These are phyloP conservation scores for Zygotorulaspora sp. DNA, from an alignment of 805 yeast species.

Conservation along the genomic window DNA sequence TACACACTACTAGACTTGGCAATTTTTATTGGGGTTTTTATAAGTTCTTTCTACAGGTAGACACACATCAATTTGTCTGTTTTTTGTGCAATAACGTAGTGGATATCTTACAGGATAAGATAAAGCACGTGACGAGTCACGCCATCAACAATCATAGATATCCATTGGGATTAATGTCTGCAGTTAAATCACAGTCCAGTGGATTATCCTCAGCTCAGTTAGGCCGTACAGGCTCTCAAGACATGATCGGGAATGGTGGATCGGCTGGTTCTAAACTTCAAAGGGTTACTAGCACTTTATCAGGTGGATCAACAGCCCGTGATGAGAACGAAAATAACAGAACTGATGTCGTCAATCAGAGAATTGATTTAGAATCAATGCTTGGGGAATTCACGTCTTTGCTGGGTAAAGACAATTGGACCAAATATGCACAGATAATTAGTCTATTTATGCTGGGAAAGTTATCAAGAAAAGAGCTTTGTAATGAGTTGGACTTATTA, in stretches of 20 bases:
- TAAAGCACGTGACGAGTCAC: neutral
- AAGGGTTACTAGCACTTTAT: slow-evolving; percentile 4
- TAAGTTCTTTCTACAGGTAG: too few species aligned
- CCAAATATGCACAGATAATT: slow-evolving; percentile 72
- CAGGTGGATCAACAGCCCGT: slow-evolving; percentile 10
- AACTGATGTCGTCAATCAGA: slow-evolving; percentile 19
- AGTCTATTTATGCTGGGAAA: slow-evolving; percentile 75
- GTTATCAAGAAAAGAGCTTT: slow-evolving; percentile 70
- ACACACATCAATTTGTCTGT: too few species aligned
- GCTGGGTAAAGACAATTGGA: slow-evolving; percentile 76
- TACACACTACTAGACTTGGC: too few species aligned
- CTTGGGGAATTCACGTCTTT: slow-evolving; percentile 68
- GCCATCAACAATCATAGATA: too few species aligned
- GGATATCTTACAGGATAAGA: neutral
- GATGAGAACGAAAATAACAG: slow-evolving; percentile 5
- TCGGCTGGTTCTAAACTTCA: slow-evolving; percentile 3
- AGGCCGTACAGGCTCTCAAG: slow-evolving; percentile 1
- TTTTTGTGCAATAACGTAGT: too few species aligned
- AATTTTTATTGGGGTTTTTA: too few species aligned
- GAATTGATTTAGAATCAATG: slow-evolving; percentile 60
- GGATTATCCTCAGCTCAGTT: slow-evolving; percentile 13
- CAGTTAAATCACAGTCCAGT: slow-evolving; percentile 20
- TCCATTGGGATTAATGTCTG: slow-evolving; percentile 21
- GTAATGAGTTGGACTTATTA: slow-evolving; percentile 51
- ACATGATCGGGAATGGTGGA: slow-evolving; percentile 4